Evolutionary conservation across 305 asterid species (phyloP).

Genomic region (Fraxinus nigra): DNA sequence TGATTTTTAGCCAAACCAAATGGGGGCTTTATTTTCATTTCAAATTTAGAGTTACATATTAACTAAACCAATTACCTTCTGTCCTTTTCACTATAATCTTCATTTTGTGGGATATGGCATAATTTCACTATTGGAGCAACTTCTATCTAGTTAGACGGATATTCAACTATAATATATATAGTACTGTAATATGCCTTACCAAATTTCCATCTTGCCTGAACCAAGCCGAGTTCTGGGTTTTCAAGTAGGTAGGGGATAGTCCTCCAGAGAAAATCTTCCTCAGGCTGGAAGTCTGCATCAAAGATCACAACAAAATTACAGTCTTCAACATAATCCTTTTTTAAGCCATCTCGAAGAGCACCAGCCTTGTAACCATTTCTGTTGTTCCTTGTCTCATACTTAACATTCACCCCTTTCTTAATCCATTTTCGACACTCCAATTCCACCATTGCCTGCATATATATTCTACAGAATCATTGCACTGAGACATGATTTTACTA

Average conservation of each 20-base stretch:
- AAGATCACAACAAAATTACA: slow-evolving; percentile 46
- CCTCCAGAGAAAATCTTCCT: slow-evolving; percentile 43
- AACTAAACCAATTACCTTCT: slow-evolving; percentile 3
- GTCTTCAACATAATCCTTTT: slow-evolving; percentile 34
- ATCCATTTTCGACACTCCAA: slow-evolving; percentile 48
- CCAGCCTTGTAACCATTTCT: slow-evolving; percentile 55
- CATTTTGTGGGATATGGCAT: background rate
- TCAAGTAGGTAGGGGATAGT: slow-evolving; percentile 45
- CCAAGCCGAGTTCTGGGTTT: slow-evolving; percentile 43
- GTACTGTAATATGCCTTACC: slow-evolving; percentile 29
- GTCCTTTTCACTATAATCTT: background rate
- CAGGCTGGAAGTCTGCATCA: slow-evolving; percentile 57
- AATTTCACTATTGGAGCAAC: background rate
- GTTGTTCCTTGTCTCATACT: slow-evolving; percentile 45
- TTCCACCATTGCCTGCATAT: slow-evolving; percentile 37
- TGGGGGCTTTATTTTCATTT: background rate
- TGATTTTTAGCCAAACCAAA: background rate
- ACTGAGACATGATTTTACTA: slow-evolving; percentile 1
- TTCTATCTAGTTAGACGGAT: background rate
- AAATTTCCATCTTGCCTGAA: slow-evolving; percentile 56
- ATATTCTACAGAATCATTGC: background rate
- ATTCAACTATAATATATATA: slow-evolving; percentile 3
- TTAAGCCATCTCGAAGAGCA: slow-evolving; percentile 47
- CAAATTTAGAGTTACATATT: background rate
- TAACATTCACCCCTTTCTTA: slow-evolving; percentile 35